Percentiles rank a stretch among this genome's conserved stretches.
These are phyloP conservation scores for Coniochaeta hoffmannii DNA, from an alignment of 2,329 filamentous ascomycete species.

Conservation along the genomic window DNA sequence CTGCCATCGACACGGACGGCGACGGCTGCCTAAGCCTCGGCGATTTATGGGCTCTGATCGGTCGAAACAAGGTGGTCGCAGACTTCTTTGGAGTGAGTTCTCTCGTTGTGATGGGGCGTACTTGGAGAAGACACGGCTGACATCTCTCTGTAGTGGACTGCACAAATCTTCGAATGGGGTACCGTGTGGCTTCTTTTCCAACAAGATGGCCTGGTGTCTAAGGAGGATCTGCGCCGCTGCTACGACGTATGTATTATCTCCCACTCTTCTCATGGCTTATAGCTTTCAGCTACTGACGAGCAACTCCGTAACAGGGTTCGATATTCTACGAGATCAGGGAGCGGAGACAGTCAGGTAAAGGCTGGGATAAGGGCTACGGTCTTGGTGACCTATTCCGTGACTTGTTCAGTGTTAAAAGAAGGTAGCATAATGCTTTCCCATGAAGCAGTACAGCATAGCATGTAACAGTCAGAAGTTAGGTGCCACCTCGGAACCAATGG, in stretches of 20 bases:
- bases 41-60: neutral
- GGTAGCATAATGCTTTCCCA: no score
- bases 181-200: neutral
- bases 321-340: neutral
- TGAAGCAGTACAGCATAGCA: no score
- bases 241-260: neutral
- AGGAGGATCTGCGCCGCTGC: neutral
- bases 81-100: neutral
- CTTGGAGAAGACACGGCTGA: neutral
- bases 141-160: neutral
- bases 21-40: neutral
- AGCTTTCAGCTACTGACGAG: neutral
- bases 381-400: neutral
- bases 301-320: neutral
- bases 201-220: neutral
- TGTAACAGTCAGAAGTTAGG: no score
- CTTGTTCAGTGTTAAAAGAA: neutral
- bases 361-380: neutral
- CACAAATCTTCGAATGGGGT: neutral
- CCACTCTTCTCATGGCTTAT: neutral
- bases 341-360: neutral
- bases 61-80: neutral
- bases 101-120: neutral
- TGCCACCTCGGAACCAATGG: no score
- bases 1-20: neutral